Percentiles rank a stretch among this genome's conserved stretches.
phyloP scores from a whole-genome alignment of 2,329 filamentous ascomycete genomes.

The Metarhizium brunneum region DNA sequence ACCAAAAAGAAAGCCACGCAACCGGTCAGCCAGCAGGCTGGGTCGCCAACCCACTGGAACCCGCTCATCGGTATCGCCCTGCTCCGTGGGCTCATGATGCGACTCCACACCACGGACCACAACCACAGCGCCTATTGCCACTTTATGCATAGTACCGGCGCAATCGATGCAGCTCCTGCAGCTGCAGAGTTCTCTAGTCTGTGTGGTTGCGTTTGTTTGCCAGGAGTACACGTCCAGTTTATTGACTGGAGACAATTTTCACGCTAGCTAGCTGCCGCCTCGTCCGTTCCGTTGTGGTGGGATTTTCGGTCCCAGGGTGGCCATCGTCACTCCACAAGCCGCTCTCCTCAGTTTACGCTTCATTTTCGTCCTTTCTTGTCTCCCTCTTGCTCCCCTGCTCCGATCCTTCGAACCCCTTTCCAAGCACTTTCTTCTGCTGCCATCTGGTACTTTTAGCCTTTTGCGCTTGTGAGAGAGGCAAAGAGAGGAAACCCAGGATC shows the following conservation, averaged over 20 bases:
- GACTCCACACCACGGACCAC: not conserved
- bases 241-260: not conserved
- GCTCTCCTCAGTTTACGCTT: not conserved
- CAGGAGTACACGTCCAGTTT: not conserved
- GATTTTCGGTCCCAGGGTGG: conserved; percentile 2
- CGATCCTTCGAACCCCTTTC: not conserved
- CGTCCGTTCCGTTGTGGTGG: conserved; percentile 5
- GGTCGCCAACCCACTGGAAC: conserved; percentile 4
- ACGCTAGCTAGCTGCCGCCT: not conserved
- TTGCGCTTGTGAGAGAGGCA: not conserved
- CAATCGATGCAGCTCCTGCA: not conserved
- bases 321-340: conserved; percentile 5
- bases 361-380: not conserved
- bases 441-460: not conserved
- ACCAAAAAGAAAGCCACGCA: conserved; percentile 1
- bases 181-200: not conserved
- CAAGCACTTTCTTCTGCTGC: not conserved
- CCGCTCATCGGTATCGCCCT: conserved; percentile 2
- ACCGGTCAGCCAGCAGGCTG: conserved; percentile 3
- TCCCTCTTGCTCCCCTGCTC: not conserved
- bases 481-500: not conserved
- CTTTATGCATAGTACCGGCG: not conserved
- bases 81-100: not conserved
- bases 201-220: not conserved
- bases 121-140: not conserved